Conservation (phyloP, 768 basidiomycete genomes). For the Trametes maxima region DNA sequence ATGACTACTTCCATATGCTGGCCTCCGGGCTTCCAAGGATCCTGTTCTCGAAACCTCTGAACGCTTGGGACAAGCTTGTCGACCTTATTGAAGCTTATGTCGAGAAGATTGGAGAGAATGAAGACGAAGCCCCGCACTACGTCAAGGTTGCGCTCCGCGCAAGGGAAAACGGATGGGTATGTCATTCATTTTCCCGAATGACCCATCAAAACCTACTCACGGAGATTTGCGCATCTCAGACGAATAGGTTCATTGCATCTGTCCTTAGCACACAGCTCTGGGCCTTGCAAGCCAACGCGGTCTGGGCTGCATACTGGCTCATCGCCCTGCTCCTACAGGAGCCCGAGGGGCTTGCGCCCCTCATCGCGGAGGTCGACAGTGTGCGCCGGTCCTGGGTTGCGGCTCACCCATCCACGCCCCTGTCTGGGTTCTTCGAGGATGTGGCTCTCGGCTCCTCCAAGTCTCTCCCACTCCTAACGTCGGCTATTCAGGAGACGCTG, state of each 20-base stretch:
- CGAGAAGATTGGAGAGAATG: background rate
- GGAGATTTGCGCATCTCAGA: conserved; percentile 1
- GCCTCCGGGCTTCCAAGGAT: conserved; percentile 21
- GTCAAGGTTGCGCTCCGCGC: conserved; percentile 3
- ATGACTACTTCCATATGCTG: conserved; percentile 25
- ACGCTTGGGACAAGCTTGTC: conserved; percentile 21
- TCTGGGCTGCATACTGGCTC: conserved; percentile 28
- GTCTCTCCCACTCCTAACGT: conserved; percentile 25
- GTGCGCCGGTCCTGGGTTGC: conserved; percentile 16
- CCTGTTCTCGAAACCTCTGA: conserved; percentile 16
- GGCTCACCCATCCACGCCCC: conserved; percentile 15
- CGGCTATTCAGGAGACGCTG: conserved; percentile 31
- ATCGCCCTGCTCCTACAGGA: conserved; percentile 24
- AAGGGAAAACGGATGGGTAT: conserved; percentile 16
- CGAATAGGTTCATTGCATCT: conserved; percentile 18
- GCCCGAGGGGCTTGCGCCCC: conserved; percentile 23
- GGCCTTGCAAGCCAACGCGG: conserved; percentile 30
- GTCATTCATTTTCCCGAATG: background rate
- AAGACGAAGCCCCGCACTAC: conserved; percentile 6
- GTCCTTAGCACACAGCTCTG: conserved; percentile 24
- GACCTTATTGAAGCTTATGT: conserved; percentile 18
- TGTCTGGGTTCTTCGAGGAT: conserved; percentile 17
- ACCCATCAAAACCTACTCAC: background rate
- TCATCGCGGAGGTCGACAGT: conserved; percentile 25
- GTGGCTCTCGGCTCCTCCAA: background rate